A percentile compares a stretch with the other conserved stretches of the same genome.
phyloP scores from a whole-genome alignment of 768 basidiomycete species.

The Lentinus tigrinus region DNA sequence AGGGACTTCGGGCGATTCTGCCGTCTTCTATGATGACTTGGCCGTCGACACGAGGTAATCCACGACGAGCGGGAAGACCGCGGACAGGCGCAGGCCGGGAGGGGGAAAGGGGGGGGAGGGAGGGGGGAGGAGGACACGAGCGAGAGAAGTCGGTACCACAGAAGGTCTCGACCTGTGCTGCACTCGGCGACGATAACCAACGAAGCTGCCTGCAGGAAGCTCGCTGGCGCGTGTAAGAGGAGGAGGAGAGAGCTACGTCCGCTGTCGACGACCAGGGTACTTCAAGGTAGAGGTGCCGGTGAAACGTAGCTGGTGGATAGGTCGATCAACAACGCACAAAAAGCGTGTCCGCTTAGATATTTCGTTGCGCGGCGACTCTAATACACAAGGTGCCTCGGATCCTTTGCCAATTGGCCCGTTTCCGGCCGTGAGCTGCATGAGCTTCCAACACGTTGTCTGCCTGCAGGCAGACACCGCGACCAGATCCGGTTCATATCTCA shows the following conservation, averaged over 20 bases:
- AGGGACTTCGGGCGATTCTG: conserved; percentile 19
- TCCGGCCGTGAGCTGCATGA: conserved; percentile 21
- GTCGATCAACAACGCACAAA: conserved; percentile 27
- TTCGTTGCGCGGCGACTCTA: conserved; percentile 18
- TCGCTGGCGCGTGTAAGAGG: conserved; percentile 15
- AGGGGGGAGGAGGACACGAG: conserved; percentile 3
- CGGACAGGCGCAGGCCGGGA: conserved; percentile 3
- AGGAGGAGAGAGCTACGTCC: conserved; percentile 16
- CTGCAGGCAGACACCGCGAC: conserved; percentile 28
- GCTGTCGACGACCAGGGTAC: conserved; percentile 24
- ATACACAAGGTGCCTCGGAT: conserved; percentile 23
- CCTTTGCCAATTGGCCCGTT: conserved; percentile 28
- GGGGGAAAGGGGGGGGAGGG: neutral
- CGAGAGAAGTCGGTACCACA: conserved; percentile 13
- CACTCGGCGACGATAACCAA: conserved; percentile 7
- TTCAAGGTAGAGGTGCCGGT: conserved; percentile 26
- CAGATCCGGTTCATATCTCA: conserved; percentile 26
- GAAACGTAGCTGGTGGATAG: conserved; percentile 21
- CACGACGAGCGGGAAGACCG: conserved; percentile 7
- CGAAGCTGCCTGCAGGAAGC: conserved; percentile 13
- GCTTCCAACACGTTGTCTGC: conserved; percentile 30
- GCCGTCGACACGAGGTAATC: conserved; percentile 15
- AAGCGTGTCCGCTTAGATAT: conserved; percentile 30
- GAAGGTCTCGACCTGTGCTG: conserved; percentile 12
- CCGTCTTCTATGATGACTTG: conserved; percentile 21